Evolutionary conservation across 73 alveolate genomes (phyloP).

Genomic region (Tetrahymena elliotti): DNA sequence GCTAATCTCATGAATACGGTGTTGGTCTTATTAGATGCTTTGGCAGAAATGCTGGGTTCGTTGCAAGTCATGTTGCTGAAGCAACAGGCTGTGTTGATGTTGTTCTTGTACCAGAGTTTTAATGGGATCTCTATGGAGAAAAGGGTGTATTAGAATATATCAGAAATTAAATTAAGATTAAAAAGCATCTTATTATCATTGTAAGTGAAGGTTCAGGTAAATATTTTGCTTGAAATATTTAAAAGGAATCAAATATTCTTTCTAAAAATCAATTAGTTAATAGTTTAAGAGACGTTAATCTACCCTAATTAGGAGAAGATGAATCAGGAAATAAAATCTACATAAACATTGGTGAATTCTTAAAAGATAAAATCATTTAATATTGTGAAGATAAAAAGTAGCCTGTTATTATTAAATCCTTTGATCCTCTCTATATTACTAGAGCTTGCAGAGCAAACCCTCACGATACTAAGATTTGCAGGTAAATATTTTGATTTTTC

Average conservation of each 20-base stretch:
- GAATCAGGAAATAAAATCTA: constrained; percentile 54
- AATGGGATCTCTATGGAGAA: constrained; percentile 71
- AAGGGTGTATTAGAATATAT: constrained; percentile 70
- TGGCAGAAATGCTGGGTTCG: constrained; percentile 79
- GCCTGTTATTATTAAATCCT: constrained; percentile 62
- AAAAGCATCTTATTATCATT: constrained; percentile 61
- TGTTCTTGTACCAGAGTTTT: constrained; percentile 77
- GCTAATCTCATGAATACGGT: constrained; percentile 70
- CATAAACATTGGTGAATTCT: constrained; percentile 74
- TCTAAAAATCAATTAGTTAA: background rate
- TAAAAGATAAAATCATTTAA: constrained; percentile 61
- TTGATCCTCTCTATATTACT: constrained; percentile 78
- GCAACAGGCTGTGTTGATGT: constrained; percentile 83
- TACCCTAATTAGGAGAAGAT: constrained; percentile 55
- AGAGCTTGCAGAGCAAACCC: constrained; percentile 76
- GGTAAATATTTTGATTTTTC: background rate
- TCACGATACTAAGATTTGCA: constrained; percentile 72
- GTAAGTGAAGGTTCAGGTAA: constrained; percentile 83
- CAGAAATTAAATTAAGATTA: constrained; percentile 50
- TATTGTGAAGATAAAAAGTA: constrained; percentile 59
- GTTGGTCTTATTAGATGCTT: constrained; percentile 64
- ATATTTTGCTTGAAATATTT: background rate
- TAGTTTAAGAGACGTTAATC: constrained; percentile 28
- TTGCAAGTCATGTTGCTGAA: constrained; percentile 70
- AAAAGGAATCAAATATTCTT: background rate